phyloP scores from a whole-genome alignment of 257 asterid genomes.

The Scutellaria baicalensis region DNA sequence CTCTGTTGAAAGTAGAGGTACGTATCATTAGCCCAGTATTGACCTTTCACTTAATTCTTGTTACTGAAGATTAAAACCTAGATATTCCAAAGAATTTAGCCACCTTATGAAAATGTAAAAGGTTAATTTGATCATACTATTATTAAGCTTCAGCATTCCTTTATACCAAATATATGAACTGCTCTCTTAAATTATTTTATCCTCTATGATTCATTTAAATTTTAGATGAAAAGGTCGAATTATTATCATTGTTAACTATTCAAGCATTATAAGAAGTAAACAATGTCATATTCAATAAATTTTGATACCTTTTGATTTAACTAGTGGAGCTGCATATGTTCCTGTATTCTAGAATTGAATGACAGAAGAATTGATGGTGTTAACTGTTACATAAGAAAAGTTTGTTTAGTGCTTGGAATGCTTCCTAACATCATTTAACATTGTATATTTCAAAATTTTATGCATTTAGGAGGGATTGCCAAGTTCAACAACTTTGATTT shows the following conservation, averaged over 20 bases:
- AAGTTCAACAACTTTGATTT: not conserved
- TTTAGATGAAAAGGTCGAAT: no score
- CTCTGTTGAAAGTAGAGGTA: constrained; percentile 14
- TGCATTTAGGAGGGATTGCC: not conserved
- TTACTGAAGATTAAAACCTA: no score
- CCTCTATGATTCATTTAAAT: no score
- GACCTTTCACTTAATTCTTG: no score
- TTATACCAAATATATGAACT: no score
- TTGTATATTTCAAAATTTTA: not conserved
- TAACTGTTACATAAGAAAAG: not conserved
- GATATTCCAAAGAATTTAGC: no score
- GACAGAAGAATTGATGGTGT: not conserved
- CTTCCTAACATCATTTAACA: not conserved
- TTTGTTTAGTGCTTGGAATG: not conserved
- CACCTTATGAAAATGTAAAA: no score
- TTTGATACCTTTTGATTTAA: not conserved
- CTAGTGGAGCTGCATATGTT: not conserved
- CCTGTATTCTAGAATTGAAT: not conserved
- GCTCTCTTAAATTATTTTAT: no score
- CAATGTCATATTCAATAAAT: not conserved
- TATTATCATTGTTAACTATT: not conserved
- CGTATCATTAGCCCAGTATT: not conserved
- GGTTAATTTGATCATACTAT: no score
- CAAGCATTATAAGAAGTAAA: not conserved
- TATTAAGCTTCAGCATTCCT: no score